Conservation (phyloP, 2,329 filamentous ascomycete species). For the Ceratocystis huliohia region DNA sequence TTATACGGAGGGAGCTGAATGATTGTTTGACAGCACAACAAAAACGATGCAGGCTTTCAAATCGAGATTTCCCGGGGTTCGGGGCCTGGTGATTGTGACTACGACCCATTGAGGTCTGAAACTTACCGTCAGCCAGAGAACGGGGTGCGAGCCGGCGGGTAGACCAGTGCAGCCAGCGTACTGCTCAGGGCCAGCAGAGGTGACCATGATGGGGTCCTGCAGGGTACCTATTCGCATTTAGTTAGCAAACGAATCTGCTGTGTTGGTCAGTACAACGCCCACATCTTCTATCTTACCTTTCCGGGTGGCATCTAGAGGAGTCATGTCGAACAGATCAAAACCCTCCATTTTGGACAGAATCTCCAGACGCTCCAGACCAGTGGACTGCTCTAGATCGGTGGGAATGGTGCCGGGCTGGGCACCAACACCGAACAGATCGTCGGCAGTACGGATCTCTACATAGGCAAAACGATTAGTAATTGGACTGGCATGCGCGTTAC, state of each 20-base stretch:
- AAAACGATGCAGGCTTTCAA: neutral
- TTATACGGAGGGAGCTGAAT: neutral
- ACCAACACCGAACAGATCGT: constrained; percentile 79
- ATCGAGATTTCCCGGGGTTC: neutral
- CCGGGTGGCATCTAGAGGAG: constrained; percentile 81
- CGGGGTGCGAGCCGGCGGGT: constrained; percentile 82
- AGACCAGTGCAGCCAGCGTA: constrained; percentile 91
- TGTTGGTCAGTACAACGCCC: neutral
- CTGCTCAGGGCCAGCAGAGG: constrained; percentile 89
- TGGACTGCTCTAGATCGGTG: constrained; percentile 89
- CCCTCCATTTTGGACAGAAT: constrained; percentile 99
- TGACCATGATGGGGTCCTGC: constrained; percentile 79
- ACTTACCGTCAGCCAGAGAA: constrained; percentile 81
- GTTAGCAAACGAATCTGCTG: neutral
- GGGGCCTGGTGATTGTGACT: neutral
- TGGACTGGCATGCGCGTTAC: neutral
- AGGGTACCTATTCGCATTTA: constrained; percentile 52
- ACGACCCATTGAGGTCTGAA: neutral
- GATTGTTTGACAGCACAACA: neutral
- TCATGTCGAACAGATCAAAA: constrained; percentile 96
- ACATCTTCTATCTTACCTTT: constrained; percentile 45
- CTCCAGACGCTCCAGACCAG: constrained; percentile 95
- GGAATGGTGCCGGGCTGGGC: constrained; percentile 71
- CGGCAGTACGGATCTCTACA: constrained; percentile 66
- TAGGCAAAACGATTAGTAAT: constrained; percentile 14